Evolutionary conservation across 2,329 filamentous ascomycete genomes (phyloP).

Genomic region (Chalaropsis thielavioides): DNA sequence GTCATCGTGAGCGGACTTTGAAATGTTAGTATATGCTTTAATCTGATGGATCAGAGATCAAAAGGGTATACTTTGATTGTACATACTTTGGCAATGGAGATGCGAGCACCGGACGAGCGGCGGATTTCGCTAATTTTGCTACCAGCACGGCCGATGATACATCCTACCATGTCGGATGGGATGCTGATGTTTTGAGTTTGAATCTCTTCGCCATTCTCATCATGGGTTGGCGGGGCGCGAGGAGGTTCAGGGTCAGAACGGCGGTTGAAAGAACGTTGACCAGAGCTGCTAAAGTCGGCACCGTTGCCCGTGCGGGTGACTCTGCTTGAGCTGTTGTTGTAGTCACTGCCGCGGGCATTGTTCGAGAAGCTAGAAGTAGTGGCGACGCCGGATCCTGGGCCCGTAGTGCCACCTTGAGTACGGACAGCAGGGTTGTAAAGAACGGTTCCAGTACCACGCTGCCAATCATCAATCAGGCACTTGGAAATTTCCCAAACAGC

Average conservation of each 20-base stretch:
- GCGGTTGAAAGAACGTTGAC: constrained; percentile 53
- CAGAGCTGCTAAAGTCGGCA: constrained; percentile 85
- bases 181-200: constrained; percentile 99
- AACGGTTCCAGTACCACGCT: constrained; percentile 90
- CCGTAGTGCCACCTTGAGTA: constrained; percentile 52
- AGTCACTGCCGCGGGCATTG: constrained; percentile 34
- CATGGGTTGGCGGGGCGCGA: constrained; percentile 73
- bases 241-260: constrained; percentile 73
- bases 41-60: too few relatives aligned
- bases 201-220: constrained; percentile 93
- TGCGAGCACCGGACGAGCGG: constrained; percentile 88
- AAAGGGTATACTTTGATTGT: not conserved
- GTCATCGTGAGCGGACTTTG: constrained; percentile 76
- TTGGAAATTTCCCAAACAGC: constrained; percentile 98
- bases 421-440: constrained; percentile 94
- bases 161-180: constrained; percentile 97
- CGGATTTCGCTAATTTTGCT: constrained; percentile 98
- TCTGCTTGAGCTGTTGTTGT: constrained; percentile 48
- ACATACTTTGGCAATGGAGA: constrained; percentile 81
- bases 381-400: constrained; percentile 30
- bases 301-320: constrained; percentile 94
- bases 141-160: constrained; percentile 89
- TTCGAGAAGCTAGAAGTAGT: constrained; percentile 26
- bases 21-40: not conserved
- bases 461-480: constrained; percentile 94